Base-by-base conservation (phyloP, 2,329 filamentous ascomycete genomes). In the Trichoderma koningii region DNA sequence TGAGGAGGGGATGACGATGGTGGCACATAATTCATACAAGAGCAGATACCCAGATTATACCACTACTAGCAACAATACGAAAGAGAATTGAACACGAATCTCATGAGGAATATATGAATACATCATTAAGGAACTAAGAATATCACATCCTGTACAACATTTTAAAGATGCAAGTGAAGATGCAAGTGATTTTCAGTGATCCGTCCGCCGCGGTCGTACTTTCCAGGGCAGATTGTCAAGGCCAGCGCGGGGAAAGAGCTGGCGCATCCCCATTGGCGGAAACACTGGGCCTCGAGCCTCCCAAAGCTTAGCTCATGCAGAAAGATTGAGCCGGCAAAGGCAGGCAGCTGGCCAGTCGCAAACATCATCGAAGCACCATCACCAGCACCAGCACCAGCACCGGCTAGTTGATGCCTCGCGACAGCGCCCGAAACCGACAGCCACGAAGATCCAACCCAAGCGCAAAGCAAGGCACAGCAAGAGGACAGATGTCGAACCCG, bases 401-500 rank as follows among this genome's bases (percentile, higher is more conserved):
- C 21, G 45, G 41, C 48, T 23, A 55, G 41, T 63, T 63, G 48
- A 63, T 55, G 50, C 60, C 48, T 38, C 60, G 60, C n/a, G 60
- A 63, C 50, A 53, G 50, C 44, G 26, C 26, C n/a, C 53, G 60
- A 21, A 28, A 47, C 14, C 38, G 48, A 47, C 60, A 63, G 12
- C 48, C 41, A 15, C 44, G 50, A 55, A 19, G 23, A 9, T 17
- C 59, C 2, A 23, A 63, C n/a, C 17, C 56, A 28, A 51, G 41
- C 48, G 56, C 34, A 23, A 66, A 63, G 4, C 41, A 34, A 14
- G 21, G 48, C n/a, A 56, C 52, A 45, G 17, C 28, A 56, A 55
- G 66, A 10, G 34, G 66, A 3, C 68, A 23, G 59, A 77, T 77
- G 76, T 76, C 75, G 66, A 67, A 70, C 48, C 71, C 72, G 67